These are phyloP conservation scores for Entomortierella chlamydospora DNA, from an alignment of 192 early-diverging fungal species.

Conservation along the genomic window DNA sequence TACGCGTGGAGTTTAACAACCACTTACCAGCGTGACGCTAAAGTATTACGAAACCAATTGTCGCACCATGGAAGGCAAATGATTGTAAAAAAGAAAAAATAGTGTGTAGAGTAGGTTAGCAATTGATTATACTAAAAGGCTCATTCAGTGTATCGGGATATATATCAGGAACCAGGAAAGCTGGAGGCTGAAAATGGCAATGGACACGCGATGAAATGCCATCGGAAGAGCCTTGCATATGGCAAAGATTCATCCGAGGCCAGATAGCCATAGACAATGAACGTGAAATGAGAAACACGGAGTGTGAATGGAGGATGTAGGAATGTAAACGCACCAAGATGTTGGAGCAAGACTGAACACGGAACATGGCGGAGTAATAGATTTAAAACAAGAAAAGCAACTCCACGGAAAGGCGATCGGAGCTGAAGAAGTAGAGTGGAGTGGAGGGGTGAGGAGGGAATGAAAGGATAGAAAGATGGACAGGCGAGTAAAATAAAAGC, in stretches of 20 bases:
- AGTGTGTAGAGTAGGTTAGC: neutral
- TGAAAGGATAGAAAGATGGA: constrained; percentile 5
- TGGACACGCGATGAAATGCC: constrained; percentile 7
- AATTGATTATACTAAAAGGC: neutral
- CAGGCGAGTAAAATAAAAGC: constrained; percentile 1
- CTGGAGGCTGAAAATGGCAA: neutral
- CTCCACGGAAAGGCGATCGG: constrained; percentile 2
- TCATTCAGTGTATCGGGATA: neutral
- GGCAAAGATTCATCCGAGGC: neutral
- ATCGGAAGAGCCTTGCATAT: neutral
- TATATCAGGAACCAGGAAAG: constrained; percentile 1
- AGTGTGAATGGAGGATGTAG: neutral
- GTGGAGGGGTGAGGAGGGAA: constrained; percentile 2
- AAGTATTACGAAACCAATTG: neutral
- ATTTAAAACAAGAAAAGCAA: constrained; percentile 2
- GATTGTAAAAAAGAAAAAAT: neutral
- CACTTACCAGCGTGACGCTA: constrained; percentile 49
- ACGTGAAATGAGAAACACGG: constrained; percentile 4
- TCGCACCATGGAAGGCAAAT: neutral
- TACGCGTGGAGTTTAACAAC: neutral
- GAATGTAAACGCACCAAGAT: constrained; percentile 37
- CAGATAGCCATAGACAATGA: neutral
- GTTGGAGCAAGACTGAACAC: constrained; percentile 49
- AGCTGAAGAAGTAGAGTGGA: constrained; percentile 3
- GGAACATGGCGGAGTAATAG: constrained; percentile 24